Base-by-base conservation (phyloP, 129 eudicot species). In the Tanacetum coccineum region DNA sequence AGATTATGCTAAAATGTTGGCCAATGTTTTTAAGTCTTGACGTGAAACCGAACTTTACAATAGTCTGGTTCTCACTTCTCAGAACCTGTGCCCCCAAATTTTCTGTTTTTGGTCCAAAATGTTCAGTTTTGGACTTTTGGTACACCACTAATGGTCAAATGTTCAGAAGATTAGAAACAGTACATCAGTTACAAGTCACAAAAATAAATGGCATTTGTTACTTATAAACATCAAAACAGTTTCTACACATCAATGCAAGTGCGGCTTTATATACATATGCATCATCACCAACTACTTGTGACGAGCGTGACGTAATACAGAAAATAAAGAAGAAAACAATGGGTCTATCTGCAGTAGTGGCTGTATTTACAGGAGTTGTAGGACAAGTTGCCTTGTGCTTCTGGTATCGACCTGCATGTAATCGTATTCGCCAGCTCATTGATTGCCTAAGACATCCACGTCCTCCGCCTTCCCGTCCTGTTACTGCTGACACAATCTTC, bases 381-480 rank as follows among this genome's bases (percentile, higher is more conserved):
- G 76, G 79, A 4, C 81, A 76, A 32, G 13, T 81, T 0, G 79
- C 81, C 6, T 25, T 76, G 32, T 59, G 68, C 64, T 51, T 71
- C 45, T 76, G 75, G 78, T 76, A 75, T 53, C 64, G 76, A 4
- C 79, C 59, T 20, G 17, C 65, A 47, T 60, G 70, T 39, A 62
- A 76, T 57, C 73, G 79, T 45, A 20, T 81, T 17, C 60, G 63
- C 11, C 81, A 68, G 61, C 75, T 77, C 47, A 70, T 77, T 15
- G 26, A 77, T 48, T 77, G 81, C 61, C 72, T 76, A 32, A 73
- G 84, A 17, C 84, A 77, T 42, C 81, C 76, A 20, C 76, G 62
- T 32, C 76, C 74, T 40, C 84, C 73, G 21, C 83, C 80, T 26
- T 56, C 64, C 1, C 44, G 59, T 1, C 63, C 66, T 1, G 77